Evolutionary conservation across 2,329 filamentous ascomycete genomes (phyloP).

Genomic region (Paramyrothecium sp.): DNA sequence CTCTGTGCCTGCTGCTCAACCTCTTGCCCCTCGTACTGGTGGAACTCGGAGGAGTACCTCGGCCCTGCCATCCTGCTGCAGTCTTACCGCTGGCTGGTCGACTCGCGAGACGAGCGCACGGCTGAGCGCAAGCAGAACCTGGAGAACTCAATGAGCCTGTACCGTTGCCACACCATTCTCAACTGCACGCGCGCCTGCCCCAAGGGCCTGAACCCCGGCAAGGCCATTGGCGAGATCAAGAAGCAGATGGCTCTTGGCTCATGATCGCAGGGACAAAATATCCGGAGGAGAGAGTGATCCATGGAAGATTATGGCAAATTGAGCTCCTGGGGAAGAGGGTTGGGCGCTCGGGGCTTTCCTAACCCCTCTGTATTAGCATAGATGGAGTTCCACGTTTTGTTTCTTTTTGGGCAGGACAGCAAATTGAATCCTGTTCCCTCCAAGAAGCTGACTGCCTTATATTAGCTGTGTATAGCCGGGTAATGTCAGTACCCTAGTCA

Average conservation of each 20-base stretch:
- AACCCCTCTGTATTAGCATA: neutral
- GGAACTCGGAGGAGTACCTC: slow-evolving; percentile 98
- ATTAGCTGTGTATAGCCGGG: no score
- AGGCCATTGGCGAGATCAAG: slow-evolving; percentile 97
- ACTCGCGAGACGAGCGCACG: slow-evolving; percentile 89
- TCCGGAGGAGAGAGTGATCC: slow-evolving; percentile 9
- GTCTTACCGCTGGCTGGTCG: slow-evolving; percentile 95
- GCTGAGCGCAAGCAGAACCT: slow-evolving; percentile 85
- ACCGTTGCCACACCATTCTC: slow-evolving; percentile 98
- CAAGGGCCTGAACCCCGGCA: slow-evolving; percentile 95
- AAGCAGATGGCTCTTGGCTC: slow-evolving; percentile 76
- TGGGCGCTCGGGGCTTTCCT: neutral
- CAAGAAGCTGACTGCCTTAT: no score
- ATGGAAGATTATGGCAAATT: slow-evolving; percentile 5
- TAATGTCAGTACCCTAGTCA: no score
- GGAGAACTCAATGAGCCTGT: slow-evolving; percentile 98
- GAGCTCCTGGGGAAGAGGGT: slow-evolving; percentile 12
- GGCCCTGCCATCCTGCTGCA: slow-evolving; percentile 95
- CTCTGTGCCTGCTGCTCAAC: slow-evolving; percentile 99
- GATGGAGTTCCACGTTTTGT: neutral
- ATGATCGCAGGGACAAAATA: slow-evolving; percentile 12
- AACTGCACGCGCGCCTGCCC: slow-evolving; percentile 98
- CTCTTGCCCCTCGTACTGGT: slow-evolving; percentile 99
- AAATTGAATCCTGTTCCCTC: neutral
- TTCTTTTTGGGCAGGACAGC: neutral